These are phyloP conservation scores for Ophiosphaerella herpotricha DNA, from an alignment of 2,329 filamentous ascomycete genomes.

Conservation along the genomic window DNA sequence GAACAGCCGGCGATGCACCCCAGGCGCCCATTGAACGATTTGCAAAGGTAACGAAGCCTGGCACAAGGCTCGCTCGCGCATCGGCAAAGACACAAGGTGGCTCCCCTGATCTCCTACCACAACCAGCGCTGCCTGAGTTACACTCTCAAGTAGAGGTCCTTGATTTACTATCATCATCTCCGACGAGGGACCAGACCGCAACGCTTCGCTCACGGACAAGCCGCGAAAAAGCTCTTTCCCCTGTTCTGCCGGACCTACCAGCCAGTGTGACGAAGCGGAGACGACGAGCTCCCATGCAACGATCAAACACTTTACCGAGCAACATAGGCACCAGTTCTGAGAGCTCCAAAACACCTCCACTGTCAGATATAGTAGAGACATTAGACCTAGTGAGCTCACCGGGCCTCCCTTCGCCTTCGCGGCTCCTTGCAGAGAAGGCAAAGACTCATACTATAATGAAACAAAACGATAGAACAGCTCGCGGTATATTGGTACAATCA, in stretches of 20 bases:
- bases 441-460: constrained; percentile 15
- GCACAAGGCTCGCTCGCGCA: constrained; percentile 21
- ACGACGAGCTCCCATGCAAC: constrained; percentile 38
- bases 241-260: constrained; percentile 27
- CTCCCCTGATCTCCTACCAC: neutral
- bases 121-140: constrained; percentile 3
- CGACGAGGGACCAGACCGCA: constrained; percentile 10
- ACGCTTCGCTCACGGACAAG: constrained; percentile 1
- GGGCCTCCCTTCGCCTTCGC: constrained; percentile 26
- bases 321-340: constrained; percentile 9
- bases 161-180: constrained; percentile 38
- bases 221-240: constrained; percentile 23
- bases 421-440: constrained; percentile 29
- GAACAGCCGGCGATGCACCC: constrained; percentile 18
- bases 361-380: constrained; percentile 27
- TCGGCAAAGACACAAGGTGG: constrained; percentile 25
- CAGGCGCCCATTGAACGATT: constrained; percentile 36
- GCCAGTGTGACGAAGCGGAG: constrained; percentile 37
- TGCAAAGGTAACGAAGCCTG: constrained; percentile 44
- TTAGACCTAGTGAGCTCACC: constrained; percentile 35
- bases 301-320: constrained; percentile 38
- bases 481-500: constrained; percentile 16
- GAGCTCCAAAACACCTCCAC: constrained; percentile 24
- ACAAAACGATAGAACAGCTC: constrained; percentile 7
- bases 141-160: constrained; percentile 17